These are phyloP conservation scores for Trichopus zeylanicus DNA, from an alignment of 116 monocot species.

Conservation along the genomic window DNA sequence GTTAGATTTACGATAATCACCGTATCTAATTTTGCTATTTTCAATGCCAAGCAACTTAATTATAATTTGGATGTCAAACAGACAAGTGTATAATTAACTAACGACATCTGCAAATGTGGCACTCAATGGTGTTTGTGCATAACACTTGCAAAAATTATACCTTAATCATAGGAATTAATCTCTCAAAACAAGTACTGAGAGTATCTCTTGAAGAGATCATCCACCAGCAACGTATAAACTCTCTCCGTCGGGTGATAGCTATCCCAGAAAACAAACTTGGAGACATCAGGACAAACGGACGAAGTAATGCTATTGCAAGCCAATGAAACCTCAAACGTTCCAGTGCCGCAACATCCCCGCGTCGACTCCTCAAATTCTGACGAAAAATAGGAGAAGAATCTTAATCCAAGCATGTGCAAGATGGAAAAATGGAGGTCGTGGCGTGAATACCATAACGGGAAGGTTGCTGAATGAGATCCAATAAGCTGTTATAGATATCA, in stretches of 20 bases:
- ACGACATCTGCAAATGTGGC: no score
- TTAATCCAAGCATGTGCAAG: no score
- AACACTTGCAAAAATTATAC: no score
- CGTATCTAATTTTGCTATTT: no score
- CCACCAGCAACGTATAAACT: conserved; percentile 28
- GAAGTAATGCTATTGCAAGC: conserved; percentile 39
- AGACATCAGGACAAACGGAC: conserved; percentile 26
- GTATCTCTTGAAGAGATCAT: conserved; percentile 1
- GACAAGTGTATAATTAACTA: no score
- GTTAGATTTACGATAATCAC: no score
- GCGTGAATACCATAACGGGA: conserved; percentile 27
- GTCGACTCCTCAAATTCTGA: conserved; percentile 51
- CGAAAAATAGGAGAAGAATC: no score
- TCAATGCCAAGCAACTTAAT: no score
- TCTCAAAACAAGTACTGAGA: neutral
- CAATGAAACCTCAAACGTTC: conserved; percentile 38
- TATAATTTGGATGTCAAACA: no score
- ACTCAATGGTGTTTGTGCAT: no score
- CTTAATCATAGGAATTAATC: neutral
- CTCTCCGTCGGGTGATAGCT: conserved; percentile 52
- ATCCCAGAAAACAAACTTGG: conserved; percentile 54
- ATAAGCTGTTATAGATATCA: conserved; percentile 26
- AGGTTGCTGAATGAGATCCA: conserved; percentile 31
- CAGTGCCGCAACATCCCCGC: conserved; percentile 72
- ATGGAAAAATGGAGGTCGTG: neutral